A percentile compares a stretch with the other conserved stretches of the same genome.
phyloP scores from a whole-genome alignment of 257 asterid species.

The Primulina huaijiensis region DNA sequence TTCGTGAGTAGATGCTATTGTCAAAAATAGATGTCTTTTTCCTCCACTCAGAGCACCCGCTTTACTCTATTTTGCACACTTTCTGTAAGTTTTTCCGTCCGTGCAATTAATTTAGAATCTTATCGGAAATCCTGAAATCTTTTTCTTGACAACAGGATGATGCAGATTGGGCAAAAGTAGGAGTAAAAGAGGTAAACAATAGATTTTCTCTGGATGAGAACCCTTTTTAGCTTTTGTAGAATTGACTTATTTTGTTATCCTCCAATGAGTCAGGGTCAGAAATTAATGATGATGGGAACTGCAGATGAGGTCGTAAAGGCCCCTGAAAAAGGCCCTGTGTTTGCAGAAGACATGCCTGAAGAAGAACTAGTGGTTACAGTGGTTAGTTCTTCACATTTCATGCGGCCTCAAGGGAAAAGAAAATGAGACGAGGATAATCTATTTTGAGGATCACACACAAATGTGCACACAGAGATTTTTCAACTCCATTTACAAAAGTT shows the following conservation, averaged over 20 bases:
- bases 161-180: constrained; percentile 89
- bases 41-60: constrained; percentile 15
- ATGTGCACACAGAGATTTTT: background rate
- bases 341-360: constrained; percentile 98
- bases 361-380: constrained; percentile 70
- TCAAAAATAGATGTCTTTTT: background rate
- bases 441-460: background rate
- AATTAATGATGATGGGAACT: constrained; percentile 99
- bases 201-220: constrained; percentile 11
- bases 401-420: constrained; percentile 10
- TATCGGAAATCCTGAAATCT: constrained; percentile 11
- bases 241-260: constrained; percentile 4
- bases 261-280: constrained; percentile 73
- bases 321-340: constrained; percentile 89
- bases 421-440: constrained; percentile 10
- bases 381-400: constrained; percentile 42
- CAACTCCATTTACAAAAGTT: background rate
- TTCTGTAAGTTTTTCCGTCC: constrained; percentile 13
- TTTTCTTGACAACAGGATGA: constrained; percentile 61
- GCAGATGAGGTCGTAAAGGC: constrained; percentile 97
- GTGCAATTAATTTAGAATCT: constrained; percentile 10
- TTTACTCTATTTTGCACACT: constrained; percentile 14
- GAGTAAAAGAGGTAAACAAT: constrained; percentile 76
- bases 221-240: constrained; percentile 14
- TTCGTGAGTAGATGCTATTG: background rate